A percentile compares a stretch with the other conserved stretches of the same genome.
phyloP scores from a whole-genome alignment of 176 grass and related monocot species.

The Aegilops umbellulata region DNA sequence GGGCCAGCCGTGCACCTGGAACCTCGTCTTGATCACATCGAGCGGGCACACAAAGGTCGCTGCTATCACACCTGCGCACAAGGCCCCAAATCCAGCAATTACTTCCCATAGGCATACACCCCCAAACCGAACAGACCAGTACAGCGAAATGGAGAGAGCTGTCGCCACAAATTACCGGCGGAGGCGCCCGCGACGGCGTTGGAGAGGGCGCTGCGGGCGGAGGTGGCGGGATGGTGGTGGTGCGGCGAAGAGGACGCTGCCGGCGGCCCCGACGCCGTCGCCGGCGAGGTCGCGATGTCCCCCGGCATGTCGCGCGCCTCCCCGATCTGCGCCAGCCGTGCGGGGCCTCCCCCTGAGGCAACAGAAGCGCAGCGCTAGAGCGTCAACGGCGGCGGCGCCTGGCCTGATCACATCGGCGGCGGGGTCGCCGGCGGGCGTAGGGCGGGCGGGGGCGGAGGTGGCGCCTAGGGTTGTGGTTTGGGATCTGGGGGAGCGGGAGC shows the following conservation, averaged over 20 bases:
- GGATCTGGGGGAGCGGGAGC: constrained; percentile 22
- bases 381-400: neutral
- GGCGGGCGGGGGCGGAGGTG: neutral
- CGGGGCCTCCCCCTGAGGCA: neutral
- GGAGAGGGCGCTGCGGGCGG: constrained; percentile 52
- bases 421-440: neutral
- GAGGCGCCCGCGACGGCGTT: constrained; percentile 78
- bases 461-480: constrained; percentile 33
- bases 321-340: constrained; percentile 14
- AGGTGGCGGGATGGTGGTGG: constrained; percentile 28
- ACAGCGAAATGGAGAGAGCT: neutral
- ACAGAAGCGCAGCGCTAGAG: neutral
- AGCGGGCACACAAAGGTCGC: constrained; percentile 98
- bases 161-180: constrained; percentile 46
- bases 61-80: constrained; percentile 62
- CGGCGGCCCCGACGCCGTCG: constrained; percentile 13
- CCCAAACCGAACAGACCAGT: neutral
- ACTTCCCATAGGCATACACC: neutral
- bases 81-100: constrained; percentile 21
- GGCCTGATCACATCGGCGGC: constrained; percentile 38
- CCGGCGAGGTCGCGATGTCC: constrained; percentile 36
- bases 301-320: constrained; percentile 42
- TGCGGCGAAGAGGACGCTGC: constrained; percentile 7
- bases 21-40: constrained; percentile 98
- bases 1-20: constrained; percentile 85